A percentile compares a stretch with the other conserved stretches of the same genome.
phyloP scores from a whole-genome alignment of 176 grass and related monocot genomes.

The Avena atlantica region DNA sequence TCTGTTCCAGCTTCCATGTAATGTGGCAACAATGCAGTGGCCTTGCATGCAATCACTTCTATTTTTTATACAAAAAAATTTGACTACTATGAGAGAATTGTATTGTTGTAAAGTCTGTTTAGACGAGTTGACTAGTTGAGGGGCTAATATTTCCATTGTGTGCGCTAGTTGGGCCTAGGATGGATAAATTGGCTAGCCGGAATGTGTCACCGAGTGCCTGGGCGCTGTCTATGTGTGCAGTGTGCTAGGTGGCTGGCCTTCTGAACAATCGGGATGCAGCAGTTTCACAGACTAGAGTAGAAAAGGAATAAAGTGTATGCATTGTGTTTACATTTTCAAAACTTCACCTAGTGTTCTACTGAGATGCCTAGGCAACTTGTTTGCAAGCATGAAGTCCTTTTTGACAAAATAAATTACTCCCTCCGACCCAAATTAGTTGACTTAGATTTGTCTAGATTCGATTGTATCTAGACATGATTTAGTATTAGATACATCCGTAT shows the following conservation, averaged over 20 bases:
- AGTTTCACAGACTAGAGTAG: constrained; percentile 22
- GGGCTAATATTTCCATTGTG: not conserved
- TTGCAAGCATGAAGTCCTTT: not conserved
- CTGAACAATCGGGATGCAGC: not conserved
- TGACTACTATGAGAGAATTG: not conserved
- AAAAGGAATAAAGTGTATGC: constrained; percentile 1
- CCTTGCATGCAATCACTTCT: constrained; percentile 18
- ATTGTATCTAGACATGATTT: not conserved
- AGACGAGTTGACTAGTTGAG: not conserved
- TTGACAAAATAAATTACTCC: no score
- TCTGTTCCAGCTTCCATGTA: not conserved
- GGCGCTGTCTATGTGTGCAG: not conserved
- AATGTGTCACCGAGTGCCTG: not conserved
- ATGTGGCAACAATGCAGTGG: not conserved
- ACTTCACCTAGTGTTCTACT: not conserved
- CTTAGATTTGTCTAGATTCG: no score
- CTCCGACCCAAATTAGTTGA: no score
- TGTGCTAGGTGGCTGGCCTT: not conserved
- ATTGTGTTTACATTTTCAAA: constrained; percentile 6
- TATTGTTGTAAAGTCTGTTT: not conserved
- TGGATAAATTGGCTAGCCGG: not conserved
- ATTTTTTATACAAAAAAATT: not conserved
- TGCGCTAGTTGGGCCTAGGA: not conserved
- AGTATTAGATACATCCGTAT: no score
- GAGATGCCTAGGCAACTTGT: not conserved